phyloP scores from a whole-genome alignment of 192 early-diverging fungal genomes.

The Haplosporangium gracile region DNA sequence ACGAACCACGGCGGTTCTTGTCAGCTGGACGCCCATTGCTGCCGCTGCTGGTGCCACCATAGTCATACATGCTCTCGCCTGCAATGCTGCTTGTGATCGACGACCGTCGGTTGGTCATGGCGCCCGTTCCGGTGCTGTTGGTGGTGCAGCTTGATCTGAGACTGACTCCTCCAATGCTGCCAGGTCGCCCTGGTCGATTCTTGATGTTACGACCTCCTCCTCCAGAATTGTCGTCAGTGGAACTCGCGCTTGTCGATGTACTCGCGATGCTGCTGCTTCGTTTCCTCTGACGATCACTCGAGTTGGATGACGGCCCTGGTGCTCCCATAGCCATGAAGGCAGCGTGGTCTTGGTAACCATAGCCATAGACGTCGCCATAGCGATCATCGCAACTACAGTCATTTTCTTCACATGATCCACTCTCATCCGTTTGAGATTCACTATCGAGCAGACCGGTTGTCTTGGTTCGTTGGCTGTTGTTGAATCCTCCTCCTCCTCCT shows the following conservation, averaged over 20 bases:
- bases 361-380: background rate
- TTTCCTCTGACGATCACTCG: conserved; percentile 22
- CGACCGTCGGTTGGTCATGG: background rate
- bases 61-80: conserved; percentile 21
- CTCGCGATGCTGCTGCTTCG: conserved; percentile 31
- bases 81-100: conserved; percentile 27
- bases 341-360: background rate
- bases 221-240: background rate
- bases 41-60: conserved; percentile 10
- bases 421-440: conserved; percentile 25
- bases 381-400: conserved; percentile 26
- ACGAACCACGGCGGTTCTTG: conserved; percentile 11
- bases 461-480: background rate
- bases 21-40: conserved; percentile 6
- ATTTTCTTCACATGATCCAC: conserved; percentile 31
- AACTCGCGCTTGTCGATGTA: conserved; percentile 16
- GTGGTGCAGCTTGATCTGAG: background rate
- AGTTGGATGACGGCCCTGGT: conserved; percentile 4
- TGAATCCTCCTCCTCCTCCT: background rate
- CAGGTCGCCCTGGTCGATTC: conserved; percentile 10
- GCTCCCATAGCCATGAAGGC: background rate
- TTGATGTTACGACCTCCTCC: conserved; percentile 11
- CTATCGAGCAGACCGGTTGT: background rate
- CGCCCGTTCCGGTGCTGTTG: background rate
- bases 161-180: conserved; percentile 9